phyloP scores from a whole-genome alignment of 2,329 filamentous ascomycete genomes.

The Amphichorda felina region DNA sequence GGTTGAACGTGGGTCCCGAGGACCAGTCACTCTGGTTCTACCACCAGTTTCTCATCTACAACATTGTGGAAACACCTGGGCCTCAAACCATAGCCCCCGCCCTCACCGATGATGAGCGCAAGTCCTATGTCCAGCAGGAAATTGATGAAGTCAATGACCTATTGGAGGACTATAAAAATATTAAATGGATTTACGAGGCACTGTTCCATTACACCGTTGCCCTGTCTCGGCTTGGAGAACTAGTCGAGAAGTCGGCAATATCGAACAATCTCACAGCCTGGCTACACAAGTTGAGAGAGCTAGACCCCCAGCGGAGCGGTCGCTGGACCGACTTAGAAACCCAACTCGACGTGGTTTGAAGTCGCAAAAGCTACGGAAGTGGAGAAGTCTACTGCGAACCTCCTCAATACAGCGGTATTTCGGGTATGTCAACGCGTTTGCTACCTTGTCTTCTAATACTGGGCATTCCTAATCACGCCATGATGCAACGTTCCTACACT shows the following conservation, averaged over 20 bases:
- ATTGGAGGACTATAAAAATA: conserved; percentile 42
- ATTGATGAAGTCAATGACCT: conserved; percentile 61
- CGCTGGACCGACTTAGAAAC: conserved; percentile 63
- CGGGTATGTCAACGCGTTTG: too few species aligned
- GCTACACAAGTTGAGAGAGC: conserved; percentile 51
- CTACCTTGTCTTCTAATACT: too few species aligned
- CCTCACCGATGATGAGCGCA: conserved; percentile 48
- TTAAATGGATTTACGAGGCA: conserved; percentile 83
- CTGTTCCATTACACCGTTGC: conserved; percentile 62
- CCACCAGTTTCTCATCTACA: conserved; percentile 75
- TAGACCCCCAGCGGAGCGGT: conserved; percentile 65
- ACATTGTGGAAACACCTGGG: conserved; percentile 39
- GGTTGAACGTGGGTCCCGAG: conserved; percentile 78
- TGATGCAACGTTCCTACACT: conserved; percentile 7
- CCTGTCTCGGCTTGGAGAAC: conserved; percentile 40
- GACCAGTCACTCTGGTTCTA: conserved; percentile 98
- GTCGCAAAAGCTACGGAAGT: background rate
- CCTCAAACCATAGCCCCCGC: conserved; percentile 50
- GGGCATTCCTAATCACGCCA: too few species aligned
- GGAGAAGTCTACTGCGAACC: too few species aligned
- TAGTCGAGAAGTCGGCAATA: too few species aligned
- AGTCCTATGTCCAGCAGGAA: conserved; percentile 56
- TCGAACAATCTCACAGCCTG: conserved; percentile 34
- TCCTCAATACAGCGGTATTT: too few species aligned
- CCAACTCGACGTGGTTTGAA: conserved; percentile 11